Evolutionary conservation across 2,329 filamentous ascomycete species (phyloP).

Genomic region (Sarocladium strictum): DNA sequence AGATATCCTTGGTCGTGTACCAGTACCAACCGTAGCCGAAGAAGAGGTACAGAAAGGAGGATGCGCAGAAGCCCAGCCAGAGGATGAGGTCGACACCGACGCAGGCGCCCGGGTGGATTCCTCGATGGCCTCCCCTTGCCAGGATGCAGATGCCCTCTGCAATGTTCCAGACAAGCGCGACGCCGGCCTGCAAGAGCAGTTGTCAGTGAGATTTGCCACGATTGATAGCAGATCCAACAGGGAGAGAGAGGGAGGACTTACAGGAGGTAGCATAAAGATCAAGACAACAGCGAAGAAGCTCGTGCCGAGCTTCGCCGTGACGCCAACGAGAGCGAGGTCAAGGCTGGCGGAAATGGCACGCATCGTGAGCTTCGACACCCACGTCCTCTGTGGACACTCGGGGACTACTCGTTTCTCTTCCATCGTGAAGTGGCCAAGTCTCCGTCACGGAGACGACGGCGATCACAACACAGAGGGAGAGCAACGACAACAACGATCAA

Average conservation of each 20-base stretch:
- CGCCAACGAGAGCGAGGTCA: constrained; percentile 10
- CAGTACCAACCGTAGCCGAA: constrained; percentile 6
- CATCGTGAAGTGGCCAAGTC: neutral
- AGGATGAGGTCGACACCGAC: constrained; percentile 13
- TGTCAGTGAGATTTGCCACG: neutral
- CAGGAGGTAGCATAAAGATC: constrained; percentile 9
- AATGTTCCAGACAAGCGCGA: constrained; percentile 11
- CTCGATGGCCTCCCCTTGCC: constrained; percentile 10
- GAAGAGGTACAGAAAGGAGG: constrained; percentile 1
- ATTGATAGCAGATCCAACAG: too few species aligned
- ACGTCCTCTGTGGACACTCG: constrained; percentile 7
- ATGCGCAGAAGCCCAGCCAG: constrained; percentile 11
- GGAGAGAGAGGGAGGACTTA: neutral
- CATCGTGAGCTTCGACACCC: constrained; percentile 1
- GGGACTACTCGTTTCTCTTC: neutral
- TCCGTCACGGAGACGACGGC: neutral
- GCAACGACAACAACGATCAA: neutral
- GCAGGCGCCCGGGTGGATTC: constrained; percentile 13
- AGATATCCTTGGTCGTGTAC: neutral
- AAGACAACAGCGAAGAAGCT: neutral
- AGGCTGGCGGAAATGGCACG: constrained; percentile 12
- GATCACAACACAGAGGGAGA: neutral
- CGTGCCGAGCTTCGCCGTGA: neutral
- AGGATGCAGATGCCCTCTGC: constrained; percentile 12
- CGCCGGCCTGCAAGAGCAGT: constrained; percentile 1